These are phyloP conservation scores for Echium plantagineum DNA, from an alignment of 257 asterid genomes.

Conservation along the genomic window DNA sequence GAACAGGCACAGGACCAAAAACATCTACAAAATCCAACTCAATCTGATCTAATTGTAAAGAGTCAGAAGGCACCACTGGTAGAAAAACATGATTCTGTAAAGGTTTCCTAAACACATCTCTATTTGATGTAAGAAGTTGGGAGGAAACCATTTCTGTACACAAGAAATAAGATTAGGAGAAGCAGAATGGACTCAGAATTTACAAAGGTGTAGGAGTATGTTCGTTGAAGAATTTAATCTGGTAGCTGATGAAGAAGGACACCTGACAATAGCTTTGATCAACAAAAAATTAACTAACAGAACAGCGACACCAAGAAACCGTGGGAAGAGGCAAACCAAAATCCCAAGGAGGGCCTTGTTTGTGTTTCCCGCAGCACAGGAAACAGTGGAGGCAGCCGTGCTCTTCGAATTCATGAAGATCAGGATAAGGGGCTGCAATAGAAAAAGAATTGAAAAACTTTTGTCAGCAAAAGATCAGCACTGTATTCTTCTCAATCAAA, in stretches of 20 bases:
- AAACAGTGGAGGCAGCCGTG: too few relatives aligned
- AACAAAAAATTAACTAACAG: conserved; percentile 22
- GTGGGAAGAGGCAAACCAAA: too few relatives aligned
- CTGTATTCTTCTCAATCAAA: too few relatives aligned
- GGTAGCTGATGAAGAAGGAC: conserved; percentile 22
- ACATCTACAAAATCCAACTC: conserved; percentile 61
- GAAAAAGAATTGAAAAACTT: too few relatives aligned
- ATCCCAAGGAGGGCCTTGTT: too few relatives aligned
- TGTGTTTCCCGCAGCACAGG: too few relatives aligned
- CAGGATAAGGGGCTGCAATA: too few relatives aligned
- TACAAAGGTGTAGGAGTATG: conserved; percentile 11
- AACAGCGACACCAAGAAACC: too few relatives aligned
- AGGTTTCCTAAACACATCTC: conserved; percentile 23
- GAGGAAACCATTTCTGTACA: conserved; percentile 46
- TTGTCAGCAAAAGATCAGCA: too few relatives aligned
- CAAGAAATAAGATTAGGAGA: conserved; percentile 8
- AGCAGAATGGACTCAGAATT: conserved; percentile 8
- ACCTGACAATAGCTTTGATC: conserved; percentile 40
- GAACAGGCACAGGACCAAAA: conserved; percentile 49
- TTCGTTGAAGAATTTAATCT: conserved; percentile 16
- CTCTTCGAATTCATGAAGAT: too few relatives aligned
- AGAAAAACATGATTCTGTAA: conserved; percentile 22
- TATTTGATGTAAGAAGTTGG: conserved; percentile 21
- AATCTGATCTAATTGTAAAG: conserved; percentile 21
- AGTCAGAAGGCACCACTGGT: conserved; percentile 27